Base-by-base conservation (phyloP, 1,284 basidiomycete genomes). In the Cutaneotrichosporon sp. region DNA sequence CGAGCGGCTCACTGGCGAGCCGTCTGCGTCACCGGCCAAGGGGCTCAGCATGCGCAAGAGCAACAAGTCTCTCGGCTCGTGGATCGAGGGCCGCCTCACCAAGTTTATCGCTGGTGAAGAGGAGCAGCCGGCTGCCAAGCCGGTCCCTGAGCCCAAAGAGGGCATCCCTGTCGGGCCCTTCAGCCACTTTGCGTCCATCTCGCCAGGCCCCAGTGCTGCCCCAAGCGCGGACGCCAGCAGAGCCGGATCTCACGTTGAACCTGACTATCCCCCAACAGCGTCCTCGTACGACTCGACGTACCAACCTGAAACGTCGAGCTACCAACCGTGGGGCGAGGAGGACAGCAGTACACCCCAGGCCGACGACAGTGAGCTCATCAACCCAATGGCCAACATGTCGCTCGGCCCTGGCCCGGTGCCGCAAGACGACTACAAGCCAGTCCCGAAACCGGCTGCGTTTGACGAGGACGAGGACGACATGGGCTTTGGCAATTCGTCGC, bases 81-180 rank as follows among this genome's bases (percentile, higher is more conserved):
- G 93, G 87, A 85, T 99, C 31, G 96, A 96, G 79, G 90, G 91
- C n/a, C 86, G 90, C 14, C 88, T 99, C 70, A 94, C 93, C 34
- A 97, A 97, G 77, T 90, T 99, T 72, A 96, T 99, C 67, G 92
- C 95, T 14, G 97, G 94, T 2, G 93, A 96, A 63, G 71, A 78
- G 83, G 38, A 81, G 80, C 56, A 83, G 79, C 66, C 81, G 75
- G 64, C 69, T 26, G 65, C 73, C 26, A 72, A 77, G 56, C 58
- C 69, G 16, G 53, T 26, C 11, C 55, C 58, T 9, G 57, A 60
- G 42, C 58, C 70, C 0, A 60, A 64, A 8, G 71, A 64, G 38
- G 46, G 16, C 10, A 69, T 65, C 60, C 31, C 85, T 68, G 82
- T 86, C 13, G 96, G 95, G 0, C 92, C 96, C 8, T 99, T 99